Percentiles rank a stretch among this genome's conserved stretches.
These are phyloP conservation scores for Berberis thunbergii DNA, from an alignment of 164 flowering plant species.

Conservation along the genomic window DNA sequence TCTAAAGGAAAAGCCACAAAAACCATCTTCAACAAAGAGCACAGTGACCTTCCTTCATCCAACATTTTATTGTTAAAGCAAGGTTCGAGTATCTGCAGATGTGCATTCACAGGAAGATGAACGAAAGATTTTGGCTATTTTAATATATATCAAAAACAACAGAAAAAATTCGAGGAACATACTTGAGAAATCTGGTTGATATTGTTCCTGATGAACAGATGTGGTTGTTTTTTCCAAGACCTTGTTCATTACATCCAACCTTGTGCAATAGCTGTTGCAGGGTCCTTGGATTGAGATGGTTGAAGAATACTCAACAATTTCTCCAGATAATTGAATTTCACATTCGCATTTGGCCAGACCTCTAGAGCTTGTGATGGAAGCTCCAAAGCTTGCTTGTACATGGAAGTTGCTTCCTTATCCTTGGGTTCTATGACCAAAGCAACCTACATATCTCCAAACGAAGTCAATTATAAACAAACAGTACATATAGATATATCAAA, in stretches of 20 bases:
- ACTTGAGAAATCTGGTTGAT: slow-evolving; percentile 94
- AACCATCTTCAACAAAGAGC: slow-evolving; percentile 82
- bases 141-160: neutral
- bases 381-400: slow-evolving; percentile 96
- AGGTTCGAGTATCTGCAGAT: slow-evolving; percentile 83
- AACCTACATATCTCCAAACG: slow-evolving; percentile 41
- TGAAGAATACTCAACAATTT: slow-evolving; percentile 82
- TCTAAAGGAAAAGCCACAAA: no score
- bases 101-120: neutral
- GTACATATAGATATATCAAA: no score
- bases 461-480: no score
- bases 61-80: slow-evolving; percentile 90
- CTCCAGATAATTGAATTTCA: slow-evolving; percentile 92
- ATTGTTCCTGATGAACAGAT: slow-evolving; percentile 85
- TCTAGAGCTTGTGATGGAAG: slow-evolving; percentile 92
- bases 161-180: slow-evolving; percentile 9
- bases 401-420: slow-evolving; percentile 83
- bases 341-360: slow-evolving; percentile 99
- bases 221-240: slow-evolving; percentile 97
- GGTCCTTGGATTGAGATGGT: slow-evolving; percentile 95
- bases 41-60: slow-evolving; percentile 89
- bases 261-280: slow-evolving; percentile 97
- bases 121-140: neutral
- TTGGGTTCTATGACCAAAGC: slow-evolving; percentile 96
- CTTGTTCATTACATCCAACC: slow-evolving; percentile 99